Evolutionary conservation across 306 rosid species (phyloP).

Genomic region (Arachis hypogaea): DNA sequence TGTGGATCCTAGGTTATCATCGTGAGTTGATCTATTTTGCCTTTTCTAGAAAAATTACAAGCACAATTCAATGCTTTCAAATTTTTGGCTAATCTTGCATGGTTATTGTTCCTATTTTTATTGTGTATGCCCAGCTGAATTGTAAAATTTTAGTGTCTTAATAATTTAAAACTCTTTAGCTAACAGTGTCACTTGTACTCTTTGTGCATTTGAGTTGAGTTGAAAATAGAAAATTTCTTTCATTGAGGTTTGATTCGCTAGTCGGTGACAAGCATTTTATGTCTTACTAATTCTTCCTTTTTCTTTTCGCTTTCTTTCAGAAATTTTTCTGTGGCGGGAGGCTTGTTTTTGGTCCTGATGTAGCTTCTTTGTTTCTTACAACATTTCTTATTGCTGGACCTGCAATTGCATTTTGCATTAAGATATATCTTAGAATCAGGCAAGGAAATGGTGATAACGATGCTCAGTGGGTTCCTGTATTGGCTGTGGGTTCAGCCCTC

Average conservation of each 20-base stretch:
- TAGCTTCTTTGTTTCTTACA: conserved; percentile 73
- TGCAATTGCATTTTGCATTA: conserved; percentile 71
- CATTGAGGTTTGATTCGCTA: conserved; percentile 12
- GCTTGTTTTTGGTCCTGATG: conserved; percentile 93
- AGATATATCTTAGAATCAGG: conserved; percentile 49
- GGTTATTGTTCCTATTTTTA: neutral
- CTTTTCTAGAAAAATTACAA: conserved; percentile 23
- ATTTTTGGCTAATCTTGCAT: conserved; percentile 29
- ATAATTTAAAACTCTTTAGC: conserved; percentile 28
- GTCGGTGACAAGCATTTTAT: conserved; percentile 3
- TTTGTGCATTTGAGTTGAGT: conserved; percentile 25
- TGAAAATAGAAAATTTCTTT: conserved; percentile 18
- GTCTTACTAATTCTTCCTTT: conserved; percentile 43
- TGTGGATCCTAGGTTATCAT: conserved; percentile 3
- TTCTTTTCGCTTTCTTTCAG: conserved; percentile 52
- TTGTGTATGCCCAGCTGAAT: neutral
- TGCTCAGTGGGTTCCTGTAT: conserved; percentile 55
- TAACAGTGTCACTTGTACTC: conserved; percentile 15
- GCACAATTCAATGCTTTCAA: neutral
- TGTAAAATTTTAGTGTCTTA: conserved; percentile 24
- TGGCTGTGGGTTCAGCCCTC: conserved; percentile 56
- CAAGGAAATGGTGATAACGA: conserved; percentile 7
- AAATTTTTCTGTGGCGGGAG: conserved; percentile 88
- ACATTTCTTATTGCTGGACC: conserved; percentile 69
- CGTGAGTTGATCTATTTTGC: neutral